Conservation (phyloP, 2,329 filamentous ascomycete genomes). For the Ascochyta lentis region DNA sequence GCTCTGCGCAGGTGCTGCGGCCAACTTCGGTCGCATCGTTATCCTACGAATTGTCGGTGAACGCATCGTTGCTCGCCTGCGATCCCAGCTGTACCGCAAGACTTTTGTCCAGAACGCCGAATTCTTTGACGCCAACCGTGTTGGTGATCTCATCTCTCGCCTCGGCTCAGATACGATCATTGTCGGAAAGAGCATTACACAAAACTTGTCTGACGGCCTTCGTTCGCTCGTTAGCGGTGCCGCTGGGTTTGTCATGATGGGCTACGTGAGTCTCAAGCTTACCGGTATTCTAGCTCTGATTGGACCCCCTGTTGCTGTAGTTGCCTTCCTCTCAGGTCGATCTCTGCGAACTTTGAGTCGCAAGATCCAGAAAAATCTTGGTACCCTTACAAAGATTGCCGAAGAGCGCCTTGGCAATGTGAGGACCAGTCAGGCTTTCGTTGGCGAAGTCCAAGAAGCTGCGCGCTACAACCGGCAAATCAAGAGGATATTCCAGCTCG, state of each 20-base stretch:
- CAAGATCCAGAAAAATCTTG: slow-evolving; percentile 91
- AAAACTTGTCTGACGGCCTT: slow-evolving; percentile 96
- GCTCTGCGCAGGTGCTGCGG: slow-evolving; percentile 81
- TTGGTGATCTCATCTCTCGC: slow-evolving; percentile 94
- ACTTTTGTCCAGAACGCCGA: slow-evolving; percentile 98
- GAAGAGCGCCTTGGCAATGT: slow-evolving; percentile 98
- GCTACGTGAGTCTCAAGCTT: slow-evolving; percentile 90
- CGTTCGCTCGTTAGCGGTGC: slow-evolving; percentile 87
- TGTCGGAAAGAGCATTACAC: slow-evolving; percentile 97
- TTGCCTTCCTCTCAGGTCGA: slow-evolving; percentile 90
- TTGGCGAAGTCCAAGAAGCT: slow-evolving; percentile 89
- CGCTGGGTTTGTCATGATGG: slow-evolving; percentile 91
- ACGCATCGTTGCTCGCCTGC: slow-evolving; percentile 86
- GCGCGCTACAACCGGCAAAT: slow-evolving; percentile 91
- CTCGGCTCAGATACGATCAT: slow-evolving; percentile 96
- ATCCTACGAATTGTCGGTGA: slow-evolving; percentile 94
- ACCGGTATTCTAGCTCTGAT: slow-evolving; percentile 86
- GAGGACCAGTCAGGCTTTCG: slow-evolving; percentile 94
- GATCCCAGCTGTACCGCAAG: slow-evolving; percentile 86
- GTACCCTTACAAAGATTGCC: slow-evolving; percentile 92
- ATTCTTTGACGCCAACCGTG: slow-evolving; percentile 97
- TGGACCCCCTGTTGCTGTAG: slow-evolving; percentile 88
- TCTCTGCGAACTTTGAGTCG: slow-evolving; percentile 88
- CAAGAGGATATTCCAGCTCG: slow-evolving; percentile 87
- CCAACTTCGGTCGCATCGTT: slow-evolving; percentile 94